Base-by-base conservation (phyloP, 805 yeast species). In the Pichia californica region DNA sequence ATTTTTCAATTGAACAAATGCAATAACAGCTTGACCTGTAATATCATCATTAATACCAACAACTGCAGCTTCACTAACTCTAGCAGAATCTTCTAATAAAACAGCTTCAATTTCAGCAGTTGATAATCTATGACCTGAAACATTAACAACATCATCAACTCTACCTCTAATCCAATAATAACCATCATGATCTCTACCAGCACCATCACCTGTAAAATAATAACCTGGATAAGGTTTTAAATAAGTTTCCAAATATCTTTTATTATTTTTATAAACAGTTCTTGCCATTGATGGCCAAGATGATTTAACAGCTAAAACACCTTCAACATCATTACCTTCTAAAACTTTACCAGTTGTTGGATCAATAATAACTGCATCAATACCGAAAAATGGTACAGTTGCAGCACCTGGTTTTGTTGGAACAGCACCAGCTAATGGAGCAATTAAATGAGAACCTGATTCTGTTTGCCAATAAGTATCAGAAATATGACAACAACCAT, bases 241-340 rank as follows among this genome's bases (percentile, higher is more conserved):
- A 66, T 93, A 93, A 32, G 98, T 93, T 49, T 91, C 97, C 57
- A 88, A 69, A 69, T 75, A 91, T 57, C 96, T 81, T 50, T 70
- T 68, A 64, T 91, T 94, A 64, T 89, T 88, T 61, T 82, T 83
- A 81, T 82, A 89, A 48, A 93, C 93, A 43, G 96, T 81, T 70
- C 99, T 83, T 26, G 98, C 93, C 81, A 93, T 89, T n/a, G 97
- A 88, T 45, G 99, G 99, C 99, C 99, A 93, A 30, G 97, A 76
- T 38, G 79, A 72, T 60, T 80, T 81, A 58, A 93, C 79, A 28
- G 96, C 97, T 51, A 93, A 73, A 26, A 93, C 97, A 68, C 99
- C 99, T 66, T 88, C 98, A 45, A 88, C 96, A 57, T 88, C 94
- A 58, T 86, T 84, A 41, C 87, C 96, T 52, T 71, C 68, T 55